phyloP scores from a whole-genome alignment of 768 basidiomycete genomes.

The Amanita rubescens region DNA sequence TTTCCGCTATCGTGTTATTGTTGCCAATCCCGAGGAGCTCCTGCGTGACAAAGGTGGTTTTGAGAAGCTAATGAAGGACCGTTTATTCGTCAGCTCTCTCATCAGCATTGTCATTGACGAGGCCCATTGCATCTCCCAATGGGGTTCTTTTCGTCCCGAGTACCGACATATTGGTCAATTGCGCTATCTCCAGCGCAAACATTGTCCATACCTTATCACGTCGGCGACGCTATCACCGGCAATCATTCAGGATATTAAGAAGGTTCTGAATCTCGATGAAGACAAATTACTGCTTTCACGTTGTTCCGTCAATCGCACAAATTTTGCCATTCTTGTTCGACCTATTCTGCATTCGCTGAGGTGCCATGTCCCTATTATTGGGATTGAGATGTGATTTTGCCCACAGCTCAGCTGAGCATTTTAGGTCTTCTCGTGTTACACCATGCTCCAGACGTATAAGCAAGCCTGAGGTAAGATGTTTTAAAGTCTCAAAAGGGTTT shows the following conservation, averaged over 20 bases:
- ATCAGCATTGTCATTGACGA: slow-evolving; percentile 27
- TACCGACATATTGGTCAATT: slow-evolving; percentile 22
- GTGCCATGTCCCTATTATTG: background rate
- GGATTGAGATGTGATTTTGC: slow-evolving; percentile 11
- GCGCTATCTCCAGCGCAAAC: too few species aligned
- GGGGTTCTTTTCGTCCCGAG: slow-evolving; percentile 25
- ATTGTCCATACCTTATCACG: too few species aligned
- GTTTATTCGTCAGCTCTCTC: slow-evolving; percentile 1
- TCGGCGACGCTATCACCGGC: too few species aligned
- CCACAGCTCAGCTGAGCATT: slow-evolving; percentile 17
- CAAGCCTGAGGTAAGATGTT: slow-evolving; percentile 19
- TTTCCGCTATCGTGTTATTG: background rate
- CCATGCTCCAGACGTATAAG: slow-evolving; percentile 17
- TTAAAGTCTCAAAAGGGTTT: slow-evolving; percentile 11
- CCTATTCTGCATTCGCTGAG: too few species aligned
- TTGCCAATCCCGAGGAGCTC: background rate
- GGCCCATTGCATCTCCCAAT: slow-evolving; percentile 27
- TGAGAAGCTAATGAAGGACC: background rate
- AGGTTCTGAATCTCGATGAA: too few species aligned
- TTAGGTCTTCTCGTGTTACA: slow-evolving; percentile 11
- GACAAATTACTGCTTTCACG: too few species aligned
- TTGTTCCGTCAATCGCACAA: too few species aligned
- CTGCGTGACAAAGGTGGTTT: background rate
- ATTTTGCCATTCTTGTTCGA: too few species aligned
- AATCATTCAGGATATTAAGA: too few species aligned